A percentile compares a stretch with the other conserved stretches of the same genome.
Evolutionary conservation across 768 basidiomycete species (phyloP).

Genomic region (Macrocybe gigantea): DNA sequence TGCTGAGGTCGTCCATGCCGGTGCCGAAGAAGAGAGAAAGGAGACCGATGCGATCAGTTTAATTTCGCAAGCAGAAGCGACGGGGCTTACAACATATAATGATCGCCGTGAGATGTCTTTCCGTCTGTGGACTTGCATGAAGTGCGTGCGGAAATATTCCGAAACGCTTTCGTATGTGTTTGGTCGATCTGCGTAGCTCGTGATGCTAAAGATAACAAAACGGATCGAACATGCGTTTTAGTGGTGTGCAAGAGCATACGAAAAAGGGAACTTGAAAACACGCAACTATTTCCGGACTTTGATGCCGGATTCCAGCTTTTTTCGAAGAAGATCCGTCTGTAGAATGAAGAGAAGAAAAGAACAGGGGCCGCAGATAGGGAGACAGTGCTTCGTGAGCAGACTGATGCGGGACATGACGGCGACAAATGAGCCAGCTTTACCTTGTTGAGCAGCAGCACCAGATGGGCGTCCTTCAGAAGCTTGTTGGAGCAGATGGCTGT

Average conservation of each 20-base stretch:
- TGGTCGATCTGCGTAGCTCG: constrained; percentile 67
- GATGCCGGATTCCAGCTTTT: constrained; percentile 64
- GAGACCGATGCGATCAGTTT: constrained; percentile 3
- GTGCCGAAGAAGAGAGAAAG: background rate
- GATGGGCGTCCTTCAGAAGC: constrained; percentile 64
- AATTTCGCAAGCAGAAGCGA: constrained; percentile 1
- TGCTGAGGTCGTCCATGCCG: constrained; percentile 33
- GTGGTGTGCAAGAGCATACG: background rate
- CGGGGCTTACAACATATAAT: constrained; percentile 54
- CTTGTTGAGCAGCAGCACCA: constrained; percentile 78
- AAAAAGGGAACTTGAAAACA: constrained; percentile 20
- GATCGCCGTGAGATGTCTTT: constrained; percentile 55
- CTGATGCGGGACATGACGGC: background rate
- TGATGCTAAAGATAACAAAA: constrained; percentile 43
- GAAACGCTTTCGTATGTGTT: constrained; percentile 69
- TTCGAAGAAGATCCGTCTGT: constrained; percentile 66
- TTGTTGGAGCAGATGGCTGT: constrained; percentile 70
- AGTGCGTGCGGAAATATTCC: constrained; percentile 82
- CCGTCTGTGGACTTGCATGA: constrained; percentile 66
- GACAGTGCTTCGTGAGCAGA: background rate
- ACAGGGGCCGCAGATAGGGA: too few species aligned
- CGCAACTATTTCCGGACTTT: constrained; percentile 68
- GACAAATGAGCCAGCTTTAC: constrained; percentile 26
- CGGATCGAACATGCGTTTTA: constrained; percentile 3
- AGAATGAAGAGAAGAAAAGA: background rate